Conservation (phyloP, 805 yeast genomes). For the Tetrapisispora nanseiensis region DNA sequence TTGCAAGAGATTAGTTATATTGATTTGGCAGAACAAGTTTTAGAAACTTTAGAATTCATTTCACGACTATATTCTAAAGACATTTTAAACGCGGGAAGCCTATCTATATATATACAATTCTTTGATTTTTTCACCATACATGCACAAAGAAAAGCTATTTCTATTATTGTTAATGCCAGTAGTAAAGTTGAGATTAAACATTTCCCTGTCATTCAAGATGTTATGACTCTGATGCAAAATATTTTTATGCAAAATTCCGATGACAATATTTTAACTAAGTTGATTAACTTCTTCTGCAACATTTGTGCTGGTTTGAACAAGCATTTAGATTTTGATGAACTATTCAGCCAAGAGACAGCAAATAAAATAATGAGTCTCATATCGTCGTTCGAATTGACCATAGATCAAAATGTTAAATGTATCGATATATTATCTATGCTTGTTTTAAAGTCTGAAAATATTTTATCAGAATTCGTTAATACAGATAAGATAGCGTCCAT, state of each 20-base stretch:
- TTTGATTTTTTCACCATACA: slow-evolving; percentile 84
- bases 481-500: slow-evolving; percentile 9
- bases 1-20: slow-evolving; percentile 70
- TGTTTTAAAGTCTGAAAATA: slow-evolving; percentile 15
- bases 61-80: slow-evolving; percentile 44
- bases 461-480: background rate
- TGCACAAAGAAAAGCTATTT: slow-evolving; percentile 74
- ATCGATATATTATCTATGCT: slow-evolving; percentile 36
- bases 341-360: slow-evolving; percentile 27
- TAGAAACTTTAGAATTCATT: slow-evolving; percentile 62
- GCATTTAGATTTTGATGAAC: slow-evolving; percentile 12
- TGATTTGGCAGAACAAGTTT: slow-evolving; percentile 85
- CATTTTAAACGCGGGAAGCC: slow-evolving; percentile 50
- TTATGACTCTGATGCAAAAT: slow-evolving; percentile 38
- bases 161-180: slow-evolving; percentile 63
- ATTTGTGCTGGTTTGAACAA: slow-evolving; percentile 18
- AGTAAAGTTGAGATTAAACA: slow-evolving; percentile 36
- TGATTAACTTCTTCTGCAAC: slow-evolving; percentile 20
- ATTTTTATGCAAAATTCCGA: slow-evolving; percentile 49
- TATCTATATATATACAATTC: slow-evolving; percentile 50
- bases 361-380: slow-evolving; percentile 25
- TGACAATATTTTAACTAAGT: slow-evolving; percentile 14
- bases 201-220: slow-evolving; percentile 41
- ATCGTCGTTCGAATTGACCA: slow-evolving; percentile 22
- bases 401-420: slow-evolving; percentile 27